Conservation (phyloP, 148 eudicot species). For the Cornus florida region DNA sequence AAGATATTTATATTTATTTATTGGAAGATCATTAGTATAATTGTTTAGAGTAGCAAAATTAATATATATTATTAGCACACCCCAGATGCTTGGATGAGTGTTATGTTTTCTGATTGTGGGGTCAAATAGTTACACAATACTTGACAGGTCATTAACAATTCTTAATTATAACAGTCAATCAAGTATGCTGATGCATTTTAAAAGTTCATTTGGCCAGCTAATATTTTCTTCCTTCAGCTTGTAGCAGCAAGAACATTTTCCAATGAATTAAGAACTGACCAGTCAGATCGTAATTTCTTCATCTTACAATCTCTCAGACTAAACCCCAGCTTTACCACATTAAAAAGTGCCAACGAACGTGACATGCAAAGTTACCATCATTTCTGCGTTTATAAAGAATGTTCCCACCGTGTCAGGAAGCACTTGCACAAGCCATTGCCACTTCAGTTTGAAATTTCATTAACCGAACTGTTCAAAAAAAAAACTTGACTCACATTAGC, state of each 20-base stretch:
- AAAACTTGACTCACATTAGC: too few species aligned
- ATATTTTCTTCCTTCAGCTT: slow-evolving; percentile 1
- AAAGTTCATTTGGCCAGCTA: neutral
- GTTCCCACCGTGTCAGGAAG: neutral
- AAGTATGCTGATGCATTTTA: neutral
- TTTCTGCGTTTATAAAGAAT: neutral
- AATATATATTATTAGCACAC: too few species aligned
- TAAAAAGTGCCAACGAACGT: neutral
- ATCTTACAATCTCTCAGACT: neutral
- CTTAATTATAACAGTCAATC: neutral
- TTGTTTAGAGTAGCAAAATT: too few species aligned
- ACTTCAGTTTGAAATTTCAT: neutral
- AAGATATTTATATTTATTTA: too few species aligned
- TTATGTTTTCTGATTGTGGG: too few species aligned
- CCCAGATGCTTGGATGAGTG: too few species aligned
- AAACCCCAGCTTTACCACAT: neutral
- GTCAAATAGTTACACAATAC: neutral
- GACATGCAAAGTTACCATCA: neutral
- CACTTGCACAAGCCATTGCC: neutral
- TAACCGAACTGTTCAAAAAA: neutral
- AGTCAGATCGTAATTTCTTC: neutral
- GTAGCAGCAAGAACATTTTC: neutral
- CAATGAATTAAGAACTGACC: neutral
- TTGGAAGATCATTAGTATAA: too few species aligned
- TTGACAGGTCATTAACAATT: neutral